Base-by-base conservation (phyloP, 495 filamentous ascomycete species). In the Podospora tetraspora region DNA sequence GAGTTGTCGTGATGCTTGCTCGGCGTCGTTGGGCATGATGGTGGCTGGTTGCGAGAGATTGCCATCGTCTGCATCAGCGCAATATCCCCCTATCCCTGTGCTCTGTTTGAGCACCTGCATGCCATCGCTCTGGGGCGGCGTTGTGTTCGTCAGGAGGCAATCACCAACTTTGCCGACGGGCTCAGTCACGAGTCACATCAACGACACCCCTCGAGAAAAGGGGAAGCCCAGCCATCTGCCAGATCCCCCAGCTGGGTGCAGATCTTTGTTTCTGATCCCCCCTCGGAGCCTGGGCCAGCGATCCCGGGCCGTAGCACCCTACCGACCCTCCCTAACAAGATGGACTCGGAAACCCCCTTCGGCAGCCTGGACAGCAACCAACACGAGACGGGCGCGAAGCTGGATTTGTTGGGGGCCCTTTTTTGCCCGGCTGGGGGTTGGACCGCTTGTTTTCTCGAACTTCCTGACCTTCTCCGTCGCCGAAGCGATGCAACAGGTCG, bases 401-500 rank as follows among this genome's bases (percentile, higher is more conserved):
- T n/a, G 43, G 43, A n/a, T 52, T n/a, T n/a, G n/a, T n/a, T 52
- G 16, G 43, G 34, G 34, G 23, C 21, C 21, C 25, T 19, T 25
- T 43, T 72, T 43, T 65, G 71, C 43, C 69, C 57, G 16, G 27
- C 30, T 32, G 30, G 57, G 43, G 61, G 37, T 63, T 63, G 71
- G 65, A 57, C 57, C 70, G 68, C 66, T 68, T 75, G 66, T 66
- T 66, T 61, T 63, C 68, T 69, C 63, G 62, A 58, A 66, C 67
- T 30, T 70, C 71, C 66, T 70, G 61, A 29, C 58, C 68, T 62
- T 72, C 61, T 71, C 59, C 66, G 73, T 70, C 64, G 30, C 62
- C 63, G 25, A 62, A 64, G 64, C 72, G 75, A 74, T 76, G 72
- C 74, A 68, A 70, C 75, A 68, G 71, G 71, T 77, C 75, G 75